Conservation (phyloP, 768 basidiomycete species). For the Suillus sp. region DNA sequence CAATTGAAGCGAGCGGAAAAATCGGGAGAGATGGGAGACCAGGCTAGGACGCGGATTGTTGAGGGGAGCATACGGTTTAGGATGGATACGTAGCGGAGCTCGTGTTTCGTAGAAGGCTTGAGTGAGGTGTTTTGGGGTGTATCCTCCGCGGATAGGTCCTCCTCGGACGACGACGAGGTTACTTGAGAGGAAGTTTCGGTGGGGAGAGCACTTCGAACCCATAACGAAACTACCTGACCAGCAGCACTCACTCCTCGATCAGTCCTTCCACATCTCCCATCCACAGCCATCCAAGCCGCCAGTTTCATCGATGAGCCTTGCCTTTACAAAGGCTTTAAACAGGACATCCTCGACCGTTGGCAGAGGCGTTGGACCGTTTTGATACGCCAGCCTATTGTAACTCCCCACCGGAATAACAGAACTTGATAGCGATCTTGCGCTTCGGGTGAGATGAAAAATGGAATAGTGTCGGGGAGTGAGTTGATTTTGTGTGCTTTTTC, state of each 20-base stretch:
- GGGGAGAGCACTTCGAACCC: constrained; percentile 75
- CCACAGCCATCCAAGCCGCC: constrained; percentile 83
- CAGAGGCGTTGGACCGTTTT: constrained; percentile 65
- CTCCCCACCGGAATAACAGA: constrained; percentile 90
- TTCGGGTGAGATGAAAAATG: constrained; percentile 67
- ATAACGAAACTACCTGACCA: constrained; percentile 90
- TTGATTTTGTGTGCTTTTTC: constrained; percentile 23
- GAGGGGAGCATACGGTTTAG: not conserved
- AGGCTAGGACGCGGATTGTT: constrained; percentile 60
- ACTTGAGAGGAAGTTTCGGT: constrained; percentile 3
- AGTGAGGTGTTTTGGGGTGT: not conserved
- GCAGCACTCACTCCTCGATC: constrained; percentile 94
- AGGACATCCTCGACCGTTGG: constrained; percentile 92
- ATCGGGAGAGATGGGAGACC: constrained; percentile 79
- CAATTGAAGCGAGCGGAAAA: constrained; percentile 94
- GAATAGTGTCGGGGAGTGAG: constrained; percentile 42
- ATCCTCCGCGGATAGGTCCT: not conserved
- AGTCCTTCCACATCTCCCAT: constrained; percentile 90
- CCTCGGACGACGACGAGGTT: not conserved
- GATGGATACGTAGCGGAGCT: not conserved
- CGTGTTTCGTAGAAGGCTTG: not conserved
- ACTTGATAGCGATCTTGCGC: constrained; percentile 92
- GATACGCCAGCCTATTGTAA: constrained; percentile 91
- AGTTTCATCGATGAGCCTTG: constrained; percentile 73
- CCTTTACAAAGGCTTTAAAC: constrained; percentile 75